These are phyloP conservation scores for Marchantia paleacea DNA, from an alignment of 225 moss, liverwort and hornwort species.

Conservation along the genomic window DNA sequence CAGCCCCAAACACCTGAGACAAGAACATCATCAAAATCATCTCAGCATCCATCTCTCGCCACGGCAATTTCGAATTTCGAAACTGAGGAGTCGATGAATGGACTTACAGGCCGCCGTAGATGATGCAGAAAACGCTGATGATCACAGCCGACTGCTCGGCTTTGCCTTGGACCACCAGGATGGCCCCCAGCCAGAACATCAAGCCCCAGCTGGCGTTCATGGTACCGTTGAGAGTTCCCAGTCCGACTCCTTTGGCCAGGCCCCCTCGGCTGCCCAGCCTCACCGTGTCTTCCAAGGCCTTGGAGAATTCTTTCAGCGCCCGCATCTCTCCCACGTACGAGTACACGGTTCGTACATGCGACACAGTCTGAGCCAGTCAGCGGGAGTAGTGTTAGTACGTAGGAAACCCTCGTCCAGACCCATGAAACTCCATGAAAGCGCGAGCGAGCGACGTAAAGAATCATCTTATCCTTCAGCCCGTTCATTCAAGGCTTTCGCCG, in stretches of 20 bases:
- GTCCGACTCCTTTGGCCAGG: constrained; percentile 13
- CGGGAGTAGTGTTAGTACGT: background rate
- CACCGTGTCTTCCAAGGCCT: background rate
- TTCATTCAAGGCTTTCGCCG: no score
- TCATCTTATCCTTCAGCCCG: no score
- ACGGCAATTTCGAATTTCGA: background rate
- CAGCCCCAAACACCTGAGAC: background rate
- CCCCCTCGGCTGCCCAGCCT: constrained; percentile 13
- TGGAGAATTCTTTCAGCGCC: background rate
- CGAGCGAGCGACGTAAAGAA: no score
- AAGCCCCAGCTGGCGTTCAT: constrained; percentile 15
- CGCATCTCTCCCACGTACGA: constrained; percentile 21
- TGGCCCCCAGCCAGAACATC: constrained; percentile 9
- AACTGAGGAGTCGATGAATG: background rate
- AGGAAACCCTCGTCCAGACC: no score
- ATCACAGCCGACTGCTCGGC: background rate
- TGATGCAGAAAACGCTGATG: constrained; percentile 1
- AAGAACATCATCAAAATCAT: background rate
- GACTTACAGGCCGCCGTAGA: constrained; percentile 14
- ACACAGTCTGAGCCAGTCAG: constrained; percentile 20
- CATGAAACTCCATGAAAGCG: no score
- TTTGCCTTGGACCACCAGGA: background rate
- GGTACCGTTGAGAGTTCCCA: constrained; percentile 3
- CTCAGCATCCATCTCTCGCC: no score
- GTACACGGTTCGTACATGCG: constrained; percentile 22